Evolutionary conservation across 805 yeast genomes (phyloP).

Genomic region (Pichia cabralensis): DNA sequence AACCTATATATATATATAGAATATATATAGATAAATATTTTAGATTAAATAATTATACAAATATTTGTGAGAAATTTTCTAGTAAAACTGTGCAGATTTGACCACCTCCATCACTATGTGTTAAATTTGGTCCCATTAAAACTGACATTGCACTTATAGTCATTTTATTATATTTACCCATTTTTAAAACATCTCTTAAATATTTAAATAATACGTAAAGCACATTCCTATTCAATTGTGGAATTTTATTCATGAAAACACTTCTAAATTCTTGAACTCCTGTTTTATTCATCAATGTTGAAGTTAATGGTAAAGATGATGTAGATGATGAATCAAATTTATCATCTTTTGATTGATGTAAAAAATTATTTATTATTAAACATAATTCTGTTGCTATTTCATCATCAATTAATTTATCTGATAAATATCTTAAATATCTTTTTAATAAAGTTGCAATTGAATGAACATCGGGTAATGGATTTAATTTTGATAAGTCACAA

Average conservation of each 20-base stretch:
- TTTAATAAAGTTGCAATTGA: constrained; percentile 82
- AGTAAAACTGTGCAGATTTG: constrained; percentile 23
- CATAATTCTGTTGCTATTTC: constrained; percentile 25
- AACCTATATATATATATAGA: too few species aligned
- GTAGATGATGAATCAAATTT: background rate
- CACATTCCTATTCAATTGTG: constrained; percentile 46
- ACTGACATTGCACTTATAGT: constrained; percentile 52
- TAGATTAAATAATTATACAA: constrained; percentile 3
- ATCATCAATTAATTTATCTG: constrained; percentile 58
- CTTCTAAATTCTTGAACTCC: constrained; percentile 13
- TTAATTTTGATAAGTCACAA: constrained; percentile 46
- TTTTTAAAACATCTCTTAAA: constrained; percentile 51
- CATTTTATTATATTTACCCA: constrained; percentile 69
- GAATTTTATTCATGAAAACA: constrained; percentile 33
- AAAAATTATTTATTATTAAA: constrained; percentile 26
- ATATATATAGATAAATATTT: too few species aligned
- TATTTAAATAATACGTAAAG: constrained; percentile 59
- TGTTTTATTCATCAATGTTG: background rate
- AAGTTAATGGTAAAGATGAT: constrained; percentile 16
- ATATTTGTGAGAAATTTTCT: constrained; percentile 20
- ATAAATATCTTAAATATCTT: constrained; percentile 69
- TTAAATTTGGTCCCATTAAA: constrained; percentile 28
- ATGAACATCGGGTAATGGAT: constrained; percentile 57
- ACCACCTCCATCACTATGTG: constrained; percentile 26
- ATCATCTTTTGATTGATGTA: too few species aligned